These are phyloP conservation scores for Rhododendron henanense DNA, from an alignment of 148 eudicot species.

Conservation along the genomic window DNA sequence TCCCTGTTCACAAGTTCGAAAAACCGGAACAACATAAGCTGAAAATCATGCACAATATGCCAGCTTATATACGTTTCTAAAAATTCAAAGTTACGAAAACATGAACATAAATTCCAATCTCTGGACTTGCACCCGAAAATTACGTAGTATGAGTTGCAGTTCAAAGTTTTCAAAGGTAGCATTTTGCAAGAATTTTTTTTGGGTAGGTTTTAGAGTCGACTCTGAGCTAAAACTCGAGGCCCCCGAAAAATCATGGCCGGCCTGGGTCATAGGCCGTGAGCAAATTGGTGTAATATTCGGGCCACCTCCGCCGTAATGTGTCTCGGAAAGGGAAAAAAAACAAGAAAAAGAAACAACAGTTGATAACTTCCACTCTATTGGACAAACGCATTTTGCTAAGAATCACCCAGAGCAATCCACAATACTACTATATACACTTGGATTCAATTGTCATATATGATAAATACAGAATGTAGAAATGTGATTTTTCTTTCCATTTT, in stretches of 20 bases:
- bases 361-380: background rate
- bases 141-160: background rate
- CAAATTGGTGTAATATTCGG: no score
- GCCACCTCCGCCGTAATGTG: no score
- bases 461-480: no score
- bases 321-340: background rate
- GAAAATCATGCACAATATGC: background rate
- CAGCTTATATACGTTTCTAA: background rate
- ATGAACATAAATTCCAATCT: background rate
- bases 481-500: background rate
- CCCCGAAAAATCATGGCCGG: no score
- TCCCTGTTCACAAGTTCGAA: slow-evolving; percentile 22
- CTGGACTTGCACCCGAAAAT: background rate
- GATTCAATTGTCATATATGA: background rate
- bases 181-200: background rate
- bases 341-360: background rate
- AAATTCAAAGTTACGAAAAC: background rate
- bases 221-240: no score
- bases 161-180: background rate
- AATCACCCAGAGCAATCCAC: background rate
- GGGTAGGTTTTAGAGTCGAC: no score
- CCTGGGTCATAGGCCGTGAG: no score
- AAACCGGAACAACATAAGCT: background rate
- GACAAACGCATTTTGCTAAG: background rate
- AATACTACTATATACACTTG: background rate